Percentiles rank a stretch among this genome's conserved stretches.
phyloP scores from a whole-genome alignment of 2,329 filamentous ascomycete species.

The Neonectria sp. region DNA sequence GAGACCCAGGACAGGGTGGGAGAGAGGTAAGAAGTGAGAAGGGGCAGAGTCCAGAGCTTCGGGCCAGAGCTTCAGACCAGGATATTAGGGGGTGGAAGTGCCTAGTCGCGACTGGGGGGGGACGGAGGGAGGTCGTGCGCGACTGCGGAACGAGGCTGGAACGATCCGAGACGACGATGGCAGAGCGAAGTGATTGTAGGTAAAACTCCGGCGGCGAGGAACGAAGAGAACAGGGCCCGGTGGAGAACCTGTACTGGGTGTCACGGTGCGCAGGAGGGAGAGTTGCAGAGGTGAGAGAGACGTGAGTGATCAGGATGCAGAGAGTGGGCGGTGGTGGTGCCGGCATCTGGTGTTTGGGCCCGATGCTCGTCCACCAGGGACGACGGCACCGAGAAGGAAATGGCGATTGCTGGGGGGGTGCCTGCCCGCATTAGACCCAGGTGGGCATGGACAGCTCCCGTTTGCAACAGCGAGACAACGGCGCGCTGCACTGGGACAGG shows the following conservation, averaged over 20 bases:
- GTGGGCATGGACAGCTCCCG: slow-evolving; percentile 34
- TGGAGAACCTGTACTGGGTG: slow-evolving; percentile 1
- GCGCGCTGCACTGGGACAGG: slow-evolving; percentile 24
- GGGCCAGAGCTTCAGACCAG: slow-evolving; percentile 30
- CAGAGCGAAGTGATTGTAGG: neutral
- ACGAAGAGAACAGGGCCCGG: neutral
- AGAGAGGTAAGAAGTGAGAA: slow-evolving; percentile 28
- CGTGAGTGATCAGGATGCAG: slow-evolving; percentile 36
- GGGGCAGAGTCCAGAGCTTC: slow-evolving; percentile 32
- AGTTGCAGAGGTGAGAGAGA: slow-evolving; percentile 20
- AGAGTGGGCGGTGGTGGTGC: slow-evolving; percentile 39
- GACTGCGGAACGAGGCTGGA: slow-evolving; percentile 15
- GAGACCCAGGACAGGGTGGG: slow-evolving; percentile 27
- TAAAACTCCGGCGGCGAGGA: neutral
- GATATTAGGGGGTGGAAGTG: slow-evolving; percentile 31
- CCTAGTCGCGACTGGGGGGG: slow-evolving; percentile 19
- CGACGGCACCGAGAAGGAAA: slow-evolving; percentile 42
- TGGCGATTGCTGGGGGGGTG: slow-evolving; percentile 45
- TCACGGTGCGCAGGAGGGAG: neutral
- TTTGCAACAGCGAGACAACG: slow-evolving; percentile 32
- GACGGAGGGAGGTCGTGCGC: slow-evolving; percentile 8
- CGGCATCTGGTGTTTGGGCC: slow-evolving; percentile 46
- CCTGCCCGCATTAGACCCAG: slow-evolving; percentile 21
- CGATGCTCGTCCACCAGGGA: slow-evolving; percentile 37
- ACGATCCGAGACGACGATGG: slow-evolving; percentile 4